Conservation (phyloP, 352 stramenopile species). For the Aphanomyces astaci region DNA sequence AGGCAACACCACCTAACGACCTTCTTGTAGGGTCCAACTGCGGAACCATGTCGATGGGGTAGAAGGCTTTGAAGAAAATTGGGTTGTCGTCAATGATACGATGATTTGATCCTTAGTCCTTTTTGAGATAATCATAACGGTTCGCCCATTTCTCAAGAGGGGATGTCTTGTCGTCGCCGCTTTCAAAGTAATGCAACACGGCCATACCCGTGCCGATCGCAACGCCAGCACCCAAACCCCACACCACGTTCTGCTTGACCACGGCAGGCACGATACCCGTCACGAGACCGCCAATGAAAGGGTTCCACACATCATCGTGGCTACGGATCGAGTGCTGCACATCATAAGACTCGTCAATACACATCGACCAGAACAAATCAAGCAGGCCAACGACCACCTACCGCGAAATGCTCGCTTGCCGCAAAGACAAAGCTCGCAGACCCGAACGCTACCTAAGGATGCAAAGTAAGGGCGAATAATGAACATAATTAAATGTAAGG, state of each 20-base stretch:
- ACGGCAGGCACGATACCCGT: conserved; percentile 64
- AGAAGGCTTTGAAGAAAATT: no score
- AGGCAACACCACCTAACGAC: neutral
- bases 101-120: conserved; percentile 3
- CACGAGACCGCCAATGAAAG: conserved; percentile 49
- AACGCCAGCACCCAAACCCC: conserved; percentile 7
- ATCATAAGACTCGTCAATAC: neutral
- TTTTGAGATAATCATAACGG: conserved; percentile 23
- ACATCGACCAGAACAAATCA: no score
- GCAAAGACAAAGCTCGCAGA: conserved; percentile 55
- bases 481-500: conserved; percentile 1
- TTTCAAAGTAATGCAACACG: conserved; percentile 14
- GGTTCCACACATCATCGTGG: conserved; percentile 63
- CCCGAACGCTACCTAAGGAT: conserved; percentile 60
- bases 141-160: conserved; percentile 15
- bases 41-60: conserved; percentile 7
- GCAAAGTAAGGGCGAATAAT: neutral
- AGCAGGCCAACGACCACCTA: conserved; percentile 10
- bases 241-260: conserved; percentile 55
- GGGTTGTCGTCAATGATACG: neutral
- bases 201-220: conserved; percentile 19
- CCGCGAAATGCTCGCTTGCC: conserved; percentile 52
- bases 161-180: neutral
- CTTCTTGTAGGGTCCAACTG: conserved; percentile 4
- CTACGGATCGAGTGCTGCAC: conserved; percentile 47